Evolutionary conservation across 2,329 filamentous ascomycete genomes (phyloP), one percentile per base, ranked within the genome.

Genomic region (Scedosporium minutisporum): DNA sequence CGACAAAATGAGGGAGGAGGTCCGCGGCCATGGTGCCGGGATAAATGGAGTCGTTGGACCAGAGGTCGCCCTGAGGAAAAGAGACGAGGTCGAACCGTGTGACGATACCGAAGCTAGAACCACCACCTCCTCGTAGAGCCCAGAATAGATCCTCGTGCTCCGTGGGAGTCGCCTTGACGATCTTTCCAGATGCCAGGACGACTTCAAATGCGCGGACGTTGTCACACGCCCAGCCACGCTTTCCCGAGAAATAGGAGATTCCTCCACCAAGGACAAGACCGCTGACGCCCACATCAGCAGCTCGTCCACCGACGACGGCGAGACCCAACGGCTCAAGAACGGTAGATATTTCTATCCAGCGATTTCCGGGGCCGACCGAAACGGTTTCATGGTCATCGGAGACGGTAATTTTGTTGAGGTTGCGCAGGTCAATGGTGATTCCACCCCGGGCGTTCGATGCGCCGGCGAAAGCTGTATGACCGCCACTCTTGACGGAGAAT

Each of bases 41-140:
- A n/a, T 57, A 59, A 5, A 42, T 57, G 7, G 67, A 67, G 33
- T 67, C 64, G 2, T 69, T 67, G 62, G 69, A 69, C 72, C 75
- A 77, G 59, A 80, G 68, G 1, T 70, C 41, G 12, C 72, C 73
- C 10, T 71, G 72, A 1, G 71, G 68, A 57, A 74, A 72, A 0
- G 75, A 74, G 9, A 69, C 69, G 16, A 80, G 68, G 25, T 77
- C 73, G 69, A 85, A 76, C 7, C 78, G 79, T 7, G 77, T 74
- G 5, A 86, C 80, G 3, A 86, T 74, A n/a, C 78, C 83, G 64
- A 82, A 86, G 57, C 78, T 85, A 41, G 81, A 81, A 1, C 82
- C 80, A 1, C 83, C 81, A 3, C 81, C 80, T 16, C 82, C 82
- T 42, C 76, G 74, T 1, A 85, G 73, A 2, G 82, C 84, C 80